phyloP scores from a whole-genome alignment of 2,329 filamentous ascomycete species.

The Apiospora phragmitis region DNA sequence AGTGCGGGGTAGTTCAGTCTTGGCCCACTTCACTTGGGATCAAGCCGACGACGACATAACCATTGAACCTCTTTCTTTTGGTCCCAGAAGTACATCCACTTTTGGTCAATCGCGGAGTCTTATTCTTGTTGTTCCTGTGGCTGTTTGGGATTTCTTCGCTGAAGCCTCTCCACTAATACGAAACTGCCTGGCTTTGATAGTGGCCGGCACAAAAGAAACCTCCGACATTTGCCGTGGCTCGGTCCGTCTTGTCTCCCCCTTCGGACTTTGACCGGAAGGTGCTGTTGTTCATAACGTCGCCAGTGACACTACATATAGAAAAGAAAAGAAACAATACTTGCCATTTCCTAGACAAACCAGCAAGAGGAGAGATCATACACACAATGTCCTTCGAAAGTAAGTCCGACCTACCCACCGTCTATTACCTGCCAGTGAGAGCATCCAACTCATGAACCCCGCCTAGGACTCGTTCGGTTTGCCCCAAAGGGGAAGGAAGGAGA shows the following conservation, averaged over 20 bases:
- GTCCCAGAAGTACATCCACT: not conserved
- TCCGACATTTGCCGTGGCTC: slow-evolving; percentile 4
- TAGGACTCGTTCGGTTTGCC: slow-evolving; percentile 57
- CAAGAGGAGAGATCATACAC: not conserved
- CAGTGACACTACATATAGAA: not conserved
- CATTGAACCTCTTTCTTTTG: not conserved
- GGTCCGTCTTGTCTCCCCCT: not conserved
- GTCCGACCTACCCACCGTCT: not conserved
- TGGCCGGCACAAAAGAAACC: not conserved
- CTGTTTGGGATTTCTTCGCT: not conserved
- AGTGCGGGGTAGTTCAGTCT: not conserved
- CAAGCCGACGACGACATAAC: not conserved
- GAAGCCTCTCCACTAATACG: not conserved
- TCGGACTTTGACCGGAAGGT: not conserved
- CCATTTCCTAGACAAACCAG: not conserved
- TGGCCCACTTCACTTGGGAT: not conserved
- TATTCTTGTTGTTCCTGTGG: not conserved
- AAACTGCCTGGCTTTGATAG: not conserved
- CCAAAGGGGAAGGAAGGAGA: slow-evolving; percentile 49
- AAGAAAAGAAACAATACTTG: not conserved
- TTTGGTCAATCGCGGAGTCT: not conserved
- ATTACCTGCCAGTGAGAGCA: not conserved
- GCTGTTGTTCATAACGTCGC: slow-evolving; percentile 4
- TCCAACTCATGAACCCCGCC: not conserved
- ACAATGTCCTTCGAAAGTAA: slow-evolving; percentile 9